A percentile compares a stretch with the other conserved stretches of the same genome.
Evolutionary conservation across 306 rosid species (phyloP).

Genomic region (Quercus mongolica): DNA sequence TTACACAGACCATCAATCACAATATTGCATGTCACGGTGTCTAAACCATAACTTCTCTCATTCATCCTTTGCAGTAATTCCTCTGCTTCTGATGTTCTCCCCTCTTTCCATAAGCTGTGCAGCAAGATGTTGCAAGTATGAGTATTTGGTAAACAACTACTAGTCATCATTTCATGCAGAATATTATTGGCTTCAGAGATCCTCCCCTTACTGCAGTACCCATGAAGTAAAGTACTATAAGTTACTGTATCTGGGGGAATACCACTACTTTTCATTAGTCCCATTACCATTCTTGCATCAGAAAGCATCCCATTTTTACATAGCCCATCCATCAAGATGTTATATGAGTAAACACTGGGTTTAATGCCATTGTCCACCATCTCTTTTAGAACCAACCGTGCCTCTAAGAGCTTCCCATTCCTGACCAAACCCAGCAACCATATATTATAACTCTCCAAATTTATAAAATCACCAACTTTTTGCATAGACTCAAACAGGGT

Average conservation of each 20-base stretch:
- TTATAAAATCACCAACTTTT: conserved; percentile 27
- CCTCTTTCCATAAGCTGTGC: conserved; percentile 90
- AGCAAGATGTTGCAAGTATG: conserved; percentile 81
- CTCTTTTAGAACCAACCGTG: conserved; percentile 56
- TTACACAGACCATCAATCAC: conserved; percentile 83
- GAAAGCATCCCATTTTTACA: conserved; percentile 64
- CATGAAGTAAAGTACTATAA: conserved; percentile 70
- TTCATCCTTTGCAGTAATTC: conserved; percentile 73
- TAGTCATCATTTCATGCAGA: conserved; percentile 69
- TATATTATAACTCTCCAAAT: conserved; percentile 63
- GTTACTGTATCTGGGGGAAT: conserved; percentile 63
- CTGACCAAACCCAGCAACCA: conserved; percentile 75
- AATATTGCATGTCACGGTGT: conserved; percentile 80
- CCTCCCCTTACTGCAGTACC: conserved; percentile 74
- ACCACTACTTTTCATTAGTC: conserved; percentile 55
- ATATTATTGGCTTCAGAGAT: conserved; percentile 64
- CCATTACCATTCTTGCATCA: conserved; percentile 67
- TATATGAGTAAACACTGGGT: conserved; percentile 65
- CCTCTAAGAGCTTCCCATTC: conserved; percentile 63
- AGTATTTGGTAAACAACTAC: conserved; percentile 66
- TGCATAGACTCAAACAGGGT: conserved; percentile 65
- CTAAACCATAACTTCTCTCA: conserved; percentile 61
- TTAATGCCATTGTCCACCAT: conserved; percentile 58
- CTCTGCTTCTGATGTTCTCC: conserved; percentile 76
- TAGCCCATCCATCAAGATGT: conserved; percentile 71